Evolutionary conservation across 495 filamentous ascomycete genomes (phyloP).

Genomic region (Parathielavia appendiculata): DNA sequence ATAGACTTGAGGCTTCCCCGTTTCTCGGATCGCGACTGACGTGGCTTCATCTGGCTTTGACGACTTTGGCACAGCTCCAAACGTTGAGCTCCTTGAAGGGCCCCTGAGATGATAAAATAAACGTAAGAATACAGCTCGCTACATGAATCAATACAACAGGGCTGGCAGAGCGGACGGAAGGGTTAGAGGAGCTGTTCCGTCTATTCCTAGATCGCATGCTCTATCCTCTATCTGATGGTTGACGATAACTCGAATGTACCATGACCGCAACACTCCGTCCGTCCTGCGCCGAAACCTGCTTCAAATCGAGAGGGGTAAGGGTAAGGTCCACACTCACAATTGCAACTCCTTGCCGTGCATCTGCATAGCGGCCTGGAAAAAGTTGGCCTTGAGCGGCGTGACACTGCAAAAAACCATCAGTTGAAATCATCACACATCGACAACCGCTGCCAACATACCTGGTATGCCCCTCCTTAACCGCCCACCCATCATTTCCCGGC

Average conservation of each 20-base stretch:
- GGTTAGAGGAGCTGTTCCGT: conserved; percentile 21
- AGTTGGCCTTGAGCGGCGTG: conserved; percentile 87
- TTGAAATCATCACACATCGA: not conserved
- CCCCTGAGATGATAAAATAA: not conserved
- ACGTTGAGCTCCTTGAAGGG: conserved; percentile 5
- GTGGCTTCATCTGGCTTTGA: not conserved
- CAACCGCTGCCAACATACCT: conserved; percentile 52
- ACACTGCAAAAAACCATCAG: conserved; percentile 52
- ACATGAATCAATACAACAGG: not conserved
- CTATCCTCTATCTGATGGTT: conserved; percentile 27
- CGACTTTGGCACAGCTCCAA: conserved; percentile 1
- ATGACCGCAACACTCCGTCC: conserved; percentile 13
- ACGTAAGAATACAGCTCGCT: conserved; percentile 14
- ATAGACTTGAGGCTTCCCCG: conserved; percentile 46
- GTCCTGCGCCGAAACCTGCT: conserved; percentile 8
- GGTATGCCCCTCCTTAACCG: conserved; percentile 78
- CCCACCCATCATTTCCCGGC: conserved; percentile 94
- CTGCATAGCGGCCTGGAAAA: conserved; percentile 67
- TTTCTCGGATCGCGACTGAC: not conserved
- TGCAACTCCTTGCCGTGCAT: conserved; percentile 68
- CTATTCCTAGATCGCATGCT: conserved; percentile 27
- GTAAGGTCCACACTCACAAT: conserved; percentile 67
- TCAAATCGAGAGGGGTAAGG: conserved; percentile 10
- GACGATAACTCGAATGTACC: conserved; percentile 5
- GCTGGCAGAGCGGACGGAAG: conserved; percentile 6